Evolutionary conservation across 306 rosid species (phyloP).

Genomic region (Elaeagnus macrophylla): DNA sequence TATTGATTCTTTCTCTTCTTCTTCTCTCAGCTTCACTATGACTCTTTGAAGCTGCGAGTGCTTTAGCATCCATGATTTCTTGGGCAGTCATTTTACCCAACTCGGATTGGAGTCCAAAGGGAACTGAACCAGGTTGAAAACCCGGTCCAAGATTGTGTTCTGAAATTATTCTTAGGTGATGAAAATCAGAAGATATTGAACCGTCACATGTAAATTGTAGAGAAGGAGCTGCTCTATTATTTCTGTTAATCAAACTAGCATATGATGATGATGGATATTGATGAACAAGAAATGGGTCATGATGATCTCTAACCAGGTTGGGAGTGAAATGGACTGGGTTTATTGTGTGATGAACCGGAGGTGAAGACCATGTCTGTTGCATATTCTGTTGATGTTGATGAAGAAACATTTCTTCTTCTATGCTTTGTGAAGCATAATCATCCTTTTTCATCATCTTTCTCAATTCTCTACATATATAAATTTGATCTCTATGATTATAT

Average conservation of each 20-base stretch:
- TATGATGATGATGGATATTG: slow-evolving; percentile 29
- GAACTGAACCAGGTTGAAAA: slow-evolving; percentile 47
- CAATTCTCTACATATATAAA: background rate
- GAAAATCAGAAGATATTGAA: slow-evolving; percentile 26
- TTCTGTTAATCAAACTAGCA: slow-evolving; percentile 41
- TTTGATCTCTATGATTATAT: too few species aligned
- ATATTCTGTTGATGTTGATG: slow-evolving; percentile 40
- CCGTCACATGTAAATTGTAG: slow-evolving; percentile 69
- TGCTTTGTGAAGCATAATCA: slow-evolving; percentile 47
- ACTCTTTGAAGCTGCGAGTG: slow-evolving; percentile 82
- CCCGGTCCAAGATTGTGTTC: slow-evolving; percentile 49
- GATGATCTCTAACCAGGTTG: slow-evolving; percentile 27
- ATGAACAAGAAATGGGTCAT: slow-evolving; percentile 41
- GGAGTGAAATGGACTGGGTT: slow-evolving; percentile 30
- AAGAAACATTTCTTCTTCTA: slow-evolving; percentile 53
- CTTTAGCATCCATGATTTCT: slow-evolving; percentile 91
- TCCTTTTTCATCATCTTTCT: slow-evolving; percentile 53
- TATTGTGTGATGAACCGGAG: slow-evolving; percentile 42
- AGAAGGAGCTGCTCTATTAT: slow-evolving; percentile 32
- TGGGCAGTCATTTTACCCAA: slow-evolving; percentile 74
- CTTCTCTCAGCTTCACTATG: slow-evolving; percentile 92
- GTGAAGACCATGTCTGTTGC: slow-evolving; percentile 56
- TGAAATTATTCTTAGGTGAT: slow-evolving; percentile 64
- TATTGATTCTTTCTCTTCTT: slow-evolving; percentile 90
- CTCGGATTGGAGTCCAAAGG: slow-evolving; percentile 81